A percentile compares a stretch with the other conserved stretches of the same genome.
Evolutionary conservation across 371 early-diverging fungal genomes (phyloP).

Genomic region (Mucor mucedo): DNA sequence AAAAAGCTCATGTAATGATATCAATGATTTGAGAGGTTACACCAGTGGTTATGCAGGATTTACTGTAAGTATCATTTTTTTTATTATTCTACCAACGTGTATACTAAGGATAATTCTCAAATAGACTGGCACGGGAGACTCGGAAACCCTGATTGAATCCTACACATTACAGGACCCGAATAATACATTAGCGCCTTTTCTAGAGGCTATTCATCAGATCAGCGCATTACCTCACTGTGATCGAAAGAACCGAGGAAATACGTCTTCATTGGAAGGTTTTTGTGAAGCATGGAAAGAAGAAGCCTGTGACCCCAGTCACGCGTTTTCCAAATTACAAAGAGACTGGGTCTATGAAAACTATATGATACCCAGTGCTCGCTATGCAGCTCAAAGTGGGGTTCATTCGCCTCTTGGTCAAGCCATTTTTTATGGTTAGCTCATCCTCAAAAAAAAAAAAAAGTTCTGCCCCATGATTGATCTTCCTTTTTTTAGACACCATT

Average conservation of each 20-base stretch:
- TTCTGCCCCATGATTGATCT: not conserved
- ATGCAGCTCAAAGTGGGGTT: conserved; percentile 38
- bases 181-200: conserved; percentile 31
- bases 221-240: conserved; percentile 38
- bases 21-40: conserved; percentile 47
- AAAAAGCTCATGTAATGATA: conserved; percentile 32
- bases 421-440: conserved; percentile 44
- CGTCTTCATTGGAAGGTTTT: conserved; percentile 28
- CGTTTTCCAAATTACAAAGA: conserved; percentile 36
- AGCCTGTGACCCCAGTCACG: conserved; percentile 26
- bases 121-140: conserved; percentile 60
- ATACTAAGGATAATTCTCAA: not conserved
- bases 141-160: conserved; percentile 43
- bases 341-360: conserved; percentile 39
- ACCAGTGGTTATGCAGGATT: conserved; percentile 61
- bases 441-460: too few relatives aligned
- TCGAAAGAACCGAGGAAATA: conserved; percentile 23
- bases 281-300: conserved; percentile 40
- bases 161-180: conserved; percentile 34
- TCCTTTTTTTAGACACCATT: conserved; percentile 34
- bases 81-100: not conserved
- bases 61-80: conserved; percentile 32
- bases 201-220: conserved; percentile 29
- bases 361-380: conserved; percentile 40
- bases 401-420: conserved; percentile 39